Evolutionary conservation across 2,329 filamentous ascomycete species (phyloP), one percentile per base, ranked within the genome.

Genomic region (Diaporthe ilicicola): DNA sequence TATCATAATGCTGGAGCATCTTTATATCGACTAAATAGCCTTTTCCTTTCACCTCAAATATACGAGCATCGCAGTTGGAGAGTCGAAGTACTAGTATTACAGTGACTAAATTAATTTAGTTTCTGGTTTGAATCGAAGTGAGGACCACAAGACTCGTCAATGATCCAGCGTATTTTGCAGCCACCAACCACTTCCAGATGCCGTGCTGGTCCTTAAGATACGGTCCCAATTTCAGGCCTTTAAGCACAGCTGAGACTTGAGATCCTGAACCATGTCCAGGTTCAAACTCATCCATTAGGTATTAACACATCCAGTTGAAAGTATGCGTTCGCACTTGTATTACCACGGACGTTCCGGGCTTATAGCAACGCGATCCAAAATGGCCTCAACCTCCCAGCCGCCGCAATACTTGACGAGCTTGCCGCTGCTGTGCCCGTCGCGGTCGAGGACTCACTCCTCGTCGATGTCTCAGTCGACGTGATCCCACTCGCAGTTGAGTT

Each of bases 351-450:
- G n/a, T n/a, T 1, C n/a, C 12, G 13, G 29, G 17, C 2, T 29
- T 32, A 72, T 8, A 72, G 27, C 39, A 68, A 65, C 8, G 46
- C 32, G 3, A 51, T 37, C 67, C 70, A 72, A 37, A 72, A 70
- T 10, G 70, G 70, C 44, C 56, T 29, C 67, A 56, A 39, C 37
- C 67, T 72, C 19, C 34, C 42, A 37, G 56, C 66, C 22, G 67
- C 70, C 27, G 70, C 70, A 29, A 51, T 9, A 34, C 70, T 72
- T 5, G 70, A 55, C 4, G 56, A 42, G 22, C 37, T 71, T 17
- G 56, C 46, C 6, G 48, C 70, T 12, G 70, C 54, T 17, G 65
- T 54, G 3, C 64, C 69, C 8, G 69, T 67, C n/a, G 39, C 59
- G 10, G 50, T 42, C 15, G 55, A 34, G 9, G 70, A 39, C 24